phyloP scores from a whole-genome alignment of 768 basidiomycete genomes.

The Mycena epipterygia region DNA sequence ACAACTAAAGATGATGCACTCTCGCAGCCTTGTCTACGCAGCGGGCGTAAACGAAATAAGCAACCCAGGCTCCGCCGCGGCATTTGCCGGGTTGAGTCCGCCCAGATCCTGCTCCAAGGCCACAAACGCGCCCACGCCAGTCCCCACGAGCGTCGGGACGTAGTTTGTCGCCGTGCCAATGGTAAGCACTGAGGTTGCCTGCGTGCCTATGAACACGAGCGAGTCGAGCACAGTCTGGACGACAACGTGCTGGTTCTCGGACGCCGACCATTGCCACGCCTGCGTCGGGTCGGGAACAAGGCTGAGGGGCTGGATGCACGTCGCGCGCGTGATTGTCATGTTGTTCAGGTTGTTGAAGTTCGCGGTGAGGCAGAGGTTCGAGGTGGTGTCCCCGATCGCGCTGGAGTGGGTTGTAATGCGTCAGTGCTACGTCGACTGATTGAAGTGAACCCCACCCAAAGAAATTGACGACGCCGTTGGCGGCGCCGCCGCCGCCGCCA shows the following conservation, averaged over 20 bases:
- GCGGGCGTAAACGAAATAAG: conserved; percentile 5
- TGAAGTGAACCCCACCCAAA: conserved; percentile 11
- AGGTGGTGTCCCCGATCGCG: conserved; percentile 7
- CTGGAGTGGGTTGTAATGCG: neutral
- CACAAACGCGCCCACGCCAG: conserved; percentile 8
- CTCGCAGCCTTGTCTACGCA: conserved; percentile 5
- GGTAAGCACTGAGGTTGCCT: conserved; percentile 3
- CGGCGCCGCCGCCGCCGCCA: neutral
- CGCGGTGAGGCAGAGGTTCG: conserved; percentile 14
- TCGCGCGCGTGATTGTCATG: conserved; percentile 13
- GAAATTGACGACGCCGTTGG: conserved; percentile 7
- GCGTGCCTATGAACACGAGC: conserved; percentile 12
- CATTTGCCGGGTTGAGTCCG: conserved; percentile 5
- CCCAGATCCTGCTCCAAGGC: conserved; percentile 14
- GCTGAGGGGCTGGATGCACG: conserved; percentile 12
- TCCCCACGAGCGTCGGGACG: conserved; percentile 12
- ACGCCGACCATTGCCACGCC: conserved; percentile 12
- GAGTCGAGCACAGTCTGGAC: conserved; percentile 2
- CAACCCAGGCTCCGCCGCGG: conserved; percentile 7
- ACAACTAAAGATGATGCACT: conserved; percentile 3
- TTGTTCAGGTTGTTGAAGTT: conserved; percentile 4
- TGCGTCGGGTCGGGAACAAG: conserved; percentile 10
- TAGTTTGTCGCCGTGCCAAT: conserved; percentile 10
- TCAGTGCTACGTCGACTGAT: neutral
- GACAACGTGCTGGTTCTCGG: conserved; percentile 5